phyloP scores from a whole-genome alignment of 305 asterid genomes.

The Fraxinus velutina region DNA sequence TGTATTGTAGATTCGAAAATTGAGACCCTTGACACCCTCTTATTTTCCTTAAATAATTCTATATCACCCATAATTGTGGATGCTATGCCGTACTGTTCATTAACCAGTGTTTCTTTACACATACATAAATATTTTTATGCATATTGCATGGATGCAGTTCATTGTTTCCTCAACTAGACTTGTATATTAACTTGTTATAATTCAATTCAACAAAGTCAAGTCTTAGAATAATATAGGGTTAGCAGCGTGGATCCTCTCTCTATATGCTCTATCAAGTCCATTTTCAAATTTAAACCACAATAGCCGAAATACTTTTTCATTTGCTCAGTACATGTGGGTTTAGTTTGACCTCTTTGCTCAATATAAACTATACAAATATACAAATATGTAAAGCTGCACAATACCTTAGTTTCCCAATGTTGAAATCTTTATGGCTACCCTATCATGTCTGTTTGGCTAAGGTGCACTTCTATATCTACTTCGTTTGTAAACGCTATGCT shows the following conservation, averaged over 20 bases:
- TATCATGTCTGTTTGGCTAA: not conserved
- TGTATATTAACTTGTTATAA: not conserved
- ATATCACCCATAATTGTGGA: not conserved
- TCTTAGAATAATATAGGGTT: not conserved
- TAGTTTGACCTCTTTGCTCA: not conserved
- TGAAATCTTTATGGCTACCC: not conserved
- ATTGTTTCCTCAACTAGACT: not conserved
- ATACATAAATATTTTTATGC: not conserved
- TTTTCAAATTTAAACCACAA: not conserved
- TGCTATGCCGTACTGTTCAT: not conserved
- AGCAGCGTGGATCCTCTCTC: not conserved
- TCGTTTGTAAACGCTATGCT: not conserved
- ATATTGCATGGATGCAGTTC: not conserved
- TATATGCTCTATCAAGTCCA: not conserved
- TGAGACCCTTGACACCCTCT: not conserved
- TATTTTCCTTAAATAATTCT: not conserved
- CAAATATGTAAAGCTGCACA: not conserved
- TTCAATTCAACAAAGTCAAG: not conserved
- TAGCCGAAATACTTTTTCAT: not conserved
- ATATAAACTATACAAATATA: not conserved
- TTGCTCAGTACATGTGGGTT: not conserved
- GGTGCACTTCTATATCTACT: not conserved
- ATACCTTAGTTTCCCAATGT: not conserved
- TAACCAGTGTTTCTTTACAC: not conserved
- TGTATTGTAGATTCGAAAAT: not conserved